These are phyloP conservation scores for Pisolithus albus DNA, from an alignment of 768 basidiomycete genomes.

Conservation along the genomic window DNA sequence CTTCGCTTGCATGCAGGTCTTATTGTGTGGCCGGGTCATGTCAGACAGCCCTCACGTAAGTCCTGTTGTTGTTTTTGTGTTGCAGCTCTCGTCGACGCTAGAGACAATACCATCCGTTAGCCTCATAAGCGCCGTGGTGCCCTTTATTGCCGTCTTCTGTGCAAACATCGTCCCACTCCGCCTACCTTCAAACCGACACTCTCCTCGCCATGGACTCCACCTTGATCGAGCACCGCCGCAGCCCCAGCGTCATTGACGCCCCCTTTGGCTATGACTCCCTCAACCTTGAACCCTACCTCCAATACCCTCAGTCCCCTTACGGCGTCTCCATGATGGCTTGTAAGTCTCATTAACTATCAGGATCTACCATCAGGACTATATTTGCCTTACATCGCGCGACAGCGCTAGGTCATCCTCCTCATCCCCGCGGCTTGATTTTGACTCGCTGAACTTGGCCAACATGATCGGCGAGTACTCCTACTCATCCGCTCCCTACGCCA, in stretches of 20 bases:
- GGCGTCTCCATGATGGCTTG: slow-evolving; percentile 55
- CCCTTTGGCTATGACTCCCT: slow-evolving; percentile 42
- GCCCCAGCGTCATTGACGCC: slow-evolving; percentile 45
- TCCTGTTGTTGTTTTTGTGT: slow-evolving; percentile 6
- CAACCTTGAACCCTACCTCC: slow-evolving; percentile 51
- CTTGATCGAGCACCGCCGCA: slow-evolving; percentile 44
- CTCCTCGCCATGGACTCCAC: slow-evolving; percentile 39
- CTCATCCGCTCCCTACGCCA: slow-evolving; percentile 49
- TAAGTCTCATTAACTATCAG: slow-evolving; percentile 32
- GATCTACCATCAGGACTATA: not conserved
- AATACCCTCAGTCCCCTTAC: slow-evolving; percentile 62
- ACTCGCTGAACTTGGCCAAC: slow-evolving; percentile 50
- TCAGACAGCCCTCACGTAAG: slow-evolving; percentile 29
- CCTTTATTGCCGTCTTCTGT: slow-evolving; percentile 37
- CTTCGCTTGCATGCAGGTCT: slow-evolving; percentile 21
- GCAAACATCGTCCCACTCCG: slow-evolving; percentile 27
- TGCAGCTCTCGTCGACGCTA: not conserved
- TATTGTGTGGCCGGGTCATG: slow-evolving; percentile 29
- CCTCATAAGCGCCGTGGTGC: slow-evolving; percentile 22
- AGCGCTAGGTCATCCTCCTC: slow-evolving; percentile 50
- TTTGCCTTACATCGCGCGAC: slow-evolving; percentile 10
- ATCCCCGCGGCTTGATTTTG: slow-evolving; percentile 59
- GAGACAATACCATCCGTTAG: slow-evolving; percentile 9
- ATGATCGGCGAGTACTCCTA: slow-evolving; percentile 55
- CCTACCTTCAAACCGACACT: slow-evolving; percentile 11